A percentile compares a stretch with the other conserved stretches of the same genome.
Conservation (phyloP, 352 stramenopile genomes). For the Globisporangium alternatum region DNA sequence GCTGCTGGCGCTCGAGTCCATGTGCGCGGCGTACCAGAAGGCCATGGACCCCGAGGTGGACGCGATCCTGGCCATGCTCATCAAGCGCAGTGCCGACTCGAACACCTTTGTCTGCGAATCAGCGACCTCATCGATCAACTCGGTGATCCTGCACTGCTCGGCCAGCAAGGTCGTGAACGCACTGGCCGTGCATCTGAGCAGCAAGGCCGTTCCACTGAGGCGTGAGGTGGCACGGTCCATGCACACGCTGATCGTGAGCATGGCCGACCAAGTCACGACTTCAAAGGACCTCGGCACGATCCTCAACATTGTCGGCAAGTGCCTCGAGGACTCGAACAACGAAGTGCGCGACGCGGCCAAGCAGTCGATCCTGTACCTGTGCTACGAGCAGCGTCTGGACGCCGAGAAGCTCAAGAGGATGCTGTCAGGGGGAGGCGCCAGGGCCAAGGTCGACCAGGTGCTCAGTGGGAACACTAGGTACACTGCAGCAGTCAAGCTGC, state of each 20-base stretch:
- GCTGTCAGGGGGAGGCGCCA: constrained; percentile 30
- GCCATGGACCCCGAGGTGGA: constrained; percentile 63
- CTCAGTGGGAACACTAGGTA: constrained; percentile 28
- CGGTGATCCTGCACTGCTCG: constrained; percentile 57
- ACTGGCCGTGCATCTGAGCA: constrained; percentile 36
- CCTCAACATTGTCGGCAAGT: constrained; percentile 49
- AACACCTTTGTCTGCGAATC: constrained; percentile 78
- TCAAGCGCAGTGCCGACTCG: constrained; percentile 66
- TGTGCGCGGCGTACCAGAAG: constrained; percentile 43
- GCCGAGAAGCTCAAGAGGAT: constrained; percentile 50
- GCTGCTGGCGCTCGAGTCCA: constrained; percentile 60
- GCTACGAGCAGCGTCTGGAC: constrained; percentile 35
- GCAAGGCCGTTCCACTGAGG: constrained; percentile 49
- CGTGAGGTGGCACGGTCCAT: constrained; percentile 59
- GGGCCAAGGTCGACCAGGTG: constrained; percentile 52
- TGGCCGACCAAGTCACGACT: constrained; percentile 30
- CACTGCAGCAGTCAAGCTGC: constrained; percentile 11
- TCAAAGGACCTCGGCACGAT: constrained; percentile 42
- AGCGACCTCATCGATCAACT: constrained; percentile 38
- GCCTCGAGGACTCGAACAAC: constrained; percentile 73
- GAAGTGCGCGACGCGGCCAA: constrained; percentile 71
- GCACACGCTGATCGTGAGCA: constrained; percentile 42
- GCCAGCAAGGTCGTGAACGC: constrained; percentile 39
- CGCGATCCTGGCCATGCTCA: constrained; percentile 48
- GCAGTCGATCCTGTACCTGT: constrained; percentile 52